These are phyloP conservation scores for Yamadazyma trypodendri DNA, from an alignment of 1,139 yeast species.

Conservation along the genomic window DNA sequence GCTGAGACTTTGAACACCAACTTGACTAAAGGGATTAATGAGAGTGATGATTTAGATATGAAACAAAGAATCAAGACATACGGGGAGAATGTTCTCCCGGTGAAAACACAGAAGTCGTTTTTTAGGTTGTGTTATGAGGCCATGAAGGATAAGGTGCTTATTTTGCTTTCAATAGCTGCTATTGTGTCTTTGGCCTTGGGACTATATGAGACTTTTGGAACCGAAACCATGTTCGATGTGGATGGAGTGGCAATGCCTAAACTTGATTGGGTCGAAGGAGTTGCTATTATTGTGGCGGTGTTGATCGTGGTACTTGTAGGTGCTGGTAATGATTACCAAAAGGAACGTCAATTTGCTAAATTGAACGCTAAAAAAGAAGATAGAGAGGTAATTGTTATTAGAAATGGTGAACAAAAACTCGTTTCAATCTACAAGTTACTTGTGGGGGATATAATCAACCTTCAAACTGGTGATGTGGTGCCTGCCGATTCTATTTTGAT, in stretches of 20 bases:
- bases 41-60: conserved; percentile 25
- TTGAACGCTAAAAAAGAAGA: conserved; percentile 87
- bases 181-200: conserved; percentile 87
- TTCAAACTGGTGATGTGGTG: conserved; percentile 92
- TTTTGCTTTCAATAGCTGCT: conserved; percentile 83
- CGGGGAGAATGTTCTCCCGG: conserved; percentile 74
- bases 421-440: conserved; percentile 72
- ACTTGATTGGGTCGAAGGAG: conserved; percentile 98
- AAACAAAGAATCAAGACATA: conserved; percentile 44
- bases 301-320: conserved; percentile 89
- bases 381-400: conserved; percentile 70
- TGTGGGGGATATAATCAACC: conserved; percentile 79
- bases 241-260: conserved; percentile 74
- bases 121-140: conserved; percentile 75
- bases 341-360: conserved; percentile 88
- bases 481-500: conserved; percentile 85
- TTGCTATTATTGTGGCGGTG: conserved; percentile 92
- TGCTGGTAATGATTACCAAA: conserved; percentile 92
- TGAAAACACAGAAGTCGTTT: conserved; percentile 64
- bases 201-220: conserved; percentile 87
- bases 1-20: conserved; percentile 38
- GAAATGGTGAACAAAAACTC: conserved; percentile 68
- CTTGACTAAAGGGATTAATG: conserved; percentile 42
- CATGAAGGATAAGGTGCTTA: conserved; percentile 85
- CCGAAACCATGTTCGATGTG: conserved; percentile 71